These are phyloP conservation scores for Bondarzewia mesenterica DNA, from an alignment of 1,284 basidiomycete genomes.

Conservation along the genomic window DNA sequence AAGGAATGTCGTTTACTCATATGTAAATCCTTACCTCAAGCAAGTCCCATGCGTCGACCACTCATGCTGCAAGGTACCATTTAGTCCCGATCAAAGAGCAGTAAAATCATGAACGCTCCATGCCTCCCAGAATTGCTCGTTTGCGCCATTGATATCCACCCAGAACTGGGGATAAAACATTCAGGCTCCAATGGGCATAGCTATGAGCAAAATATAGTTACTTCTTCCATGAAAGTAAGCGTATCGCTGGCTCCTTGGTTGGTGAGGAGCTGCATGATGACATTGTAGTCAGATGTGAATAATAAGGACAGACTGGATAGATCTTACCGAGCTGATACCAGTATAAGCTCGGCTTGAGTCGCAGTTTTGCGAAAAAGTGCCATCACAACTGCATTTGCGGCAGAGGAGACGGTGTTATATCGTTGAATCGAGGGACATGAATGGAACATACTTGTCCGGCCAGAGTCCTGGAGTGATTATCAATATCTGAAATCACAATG, in stretches of 20 bases:
- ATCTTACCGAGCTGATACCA: conserved; percentile 25
- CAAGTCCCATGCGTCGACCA: conserved; percentile 75
- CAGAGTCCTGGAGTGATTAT: conserved; percentile 39
- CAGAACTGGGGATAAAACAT: conserved; percentile 38
- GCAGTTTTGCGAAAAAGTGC: conserved; percentile 4
- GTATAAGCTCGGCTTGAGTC: conserved; percentile 6
- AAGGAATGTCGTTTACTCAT: neutral
- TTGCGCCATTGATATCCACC: conserved; percentile 54
- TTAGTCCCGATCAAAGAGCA: neutral
- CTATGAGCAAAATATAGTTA: conserved; percentile 14
- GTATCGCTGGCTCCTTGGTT: conserved; percentile 52
- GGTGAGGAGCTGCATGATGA: conserved; percentile 43
- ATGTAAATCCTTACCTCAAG: conserved; percentile 37
- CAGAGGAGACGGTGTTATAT: neutral
- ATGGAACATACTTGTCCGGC: conserved; percentile 12
- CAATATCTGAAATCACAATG: conserved; percentile 14
- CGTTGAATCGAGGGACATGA: neutral
- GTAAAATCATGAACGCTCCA: conserved; percentile 10
- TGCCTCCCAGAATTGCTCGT: conserved; percentile 67
- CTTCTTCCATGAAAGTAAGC: conserved; percentile 59
- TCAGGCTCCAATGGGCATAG: neutral
- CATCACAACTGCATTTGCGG: conserved; percentile 6
- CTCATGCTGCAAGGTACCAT: conserved; percentile 38
- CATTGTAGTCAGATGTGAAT: conserved; percentile 4
- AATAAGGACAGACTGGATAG: conserved; percentile 1